Conservation (phyloP, 1,284 basidiomycete species). For the Boletus albobrunnescens region DNA sequence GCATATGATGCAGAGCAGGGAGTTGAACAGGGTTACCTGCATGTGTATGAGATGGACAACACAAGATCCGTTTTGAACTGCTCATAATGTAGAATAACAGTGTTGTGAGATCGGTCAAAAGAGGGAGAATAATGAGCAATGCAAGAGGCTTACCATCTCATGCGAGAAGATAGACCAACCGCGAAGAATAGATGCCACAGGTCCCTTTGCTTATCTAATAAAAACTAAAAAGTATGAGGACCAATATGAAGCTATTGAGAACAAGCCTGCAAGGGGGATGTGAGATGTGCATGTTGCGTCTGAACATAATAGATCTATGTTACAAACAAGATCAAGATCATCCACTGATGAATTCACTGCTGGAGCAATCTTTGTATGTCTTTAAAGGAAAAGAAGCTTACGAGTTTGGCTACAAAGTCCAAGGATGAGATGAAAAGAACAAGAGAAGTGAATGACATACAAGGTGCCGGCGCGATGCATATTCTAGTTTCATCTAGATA, state of each 20-base stretch:
- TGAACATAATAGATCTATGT: conserved; percentile 10
- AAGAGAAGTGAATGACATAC: conserved; percentile 10
- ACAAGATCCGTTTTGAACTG: neutral
- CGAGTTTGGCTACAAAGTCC: conserved; percentile 4
- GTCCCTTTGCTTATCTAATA: neutral
- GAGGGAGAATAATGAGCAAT: too few species aligned
- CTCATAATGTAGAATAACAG: conserved; percentile 21
- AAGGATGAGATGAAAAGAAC: neutral
- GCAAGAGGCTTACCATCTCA: conserved; percentile 26
- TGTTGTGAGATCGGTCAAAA: conserved; percentile 7
- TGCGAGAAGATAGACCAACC: conserved; percentile 12
- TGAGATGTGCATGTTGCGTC: neutral
- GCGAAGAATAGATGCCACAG: conserved; percentile 3
- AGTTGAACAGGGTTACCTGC: conserved; percentile 18
- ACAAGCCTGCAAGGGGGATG: conserved; percentile 7
- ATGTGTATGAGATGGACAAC: neutral
- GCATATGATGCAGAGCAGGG: conserved; percentile 7
- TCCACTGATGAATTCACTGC: conserved; percentile 15
- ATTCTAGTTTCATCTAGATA: conserved; percentile 11
- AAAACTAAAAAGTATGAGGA: conserved; percentile 5
- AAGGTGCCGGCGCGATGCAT: conserved; percentile 1
- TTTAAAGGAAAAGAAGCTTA: conserved; percentile 10
- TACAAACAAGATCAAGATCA: conserved; percentile 5
- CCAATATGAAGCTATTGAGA: conserved; percentile 17
- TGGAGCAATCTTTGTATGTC: neutral